These are phyloP conservation scores for Suhomyces anneliseae DNA, from an alignment of 1,139 yeast genomes.

Conservation along the genomic window DNA sequence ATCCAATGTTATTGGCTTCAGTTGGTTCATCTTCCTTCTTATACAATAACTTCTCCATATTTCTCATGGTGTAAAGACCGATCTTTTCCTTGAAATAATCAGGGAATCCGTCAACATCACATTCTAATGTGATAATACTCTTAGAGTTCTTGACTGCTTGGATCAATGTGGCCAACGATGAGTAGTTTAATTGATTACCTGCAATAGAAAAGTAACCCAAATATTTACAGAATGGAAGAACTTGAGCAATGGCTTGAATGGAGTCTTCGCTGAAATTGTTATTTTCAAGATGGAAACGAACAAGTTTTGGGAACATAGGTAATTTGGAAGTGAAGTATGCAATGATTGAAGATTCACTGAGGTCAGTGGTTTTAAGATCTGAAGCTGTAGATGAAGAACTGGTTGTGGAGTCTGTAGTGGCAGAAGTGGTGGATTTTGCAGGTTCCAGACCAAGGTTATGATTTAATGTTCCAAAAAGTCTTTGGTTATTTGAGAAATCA, in stretches of 20 bases:
- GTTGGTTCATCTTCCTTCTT: slow-evolving; percentile 10
- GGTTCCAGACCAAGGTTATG: not conserved
- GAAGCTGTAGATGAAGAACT: not conserved
- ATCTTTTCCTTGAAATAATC: slow-evolving; percentile 53
- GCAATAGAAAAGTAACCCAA: slow-evolving; percentile 58
- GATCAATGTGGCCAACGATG: slow-evolving; percentile 40
- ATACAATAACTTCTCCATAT: slow-evolving; percentile 53
- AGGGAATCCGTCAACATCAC: slow-evolving; percentile 40
- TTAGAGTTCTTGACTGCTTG: slow-evolving; percentile 44
- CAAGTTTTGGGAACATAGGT: slow-evolving; percentile 58
- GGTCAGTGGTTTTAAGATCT: not conserved
- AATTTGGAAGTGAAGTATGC: slow-evolving; percentile 50
- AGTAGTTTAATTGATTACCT: slow-evolving; percentile 56
- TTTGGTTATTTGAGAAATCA: slow-evolving; percentile 66
- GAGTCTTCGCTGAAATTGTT: slow-evolving; percentile 50
- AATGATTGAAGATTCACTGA: slow-evolving; percentile 25
- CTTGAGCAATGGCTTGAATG: slow-evolving; percentile 57
- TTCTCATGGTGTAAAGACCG: slow-evolving; percentile 68
- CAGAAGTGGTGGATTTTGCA: not conserved
- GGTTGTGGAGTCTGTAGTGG: not conserved
- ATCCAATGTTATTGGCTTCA: slow-evolving; percentile 28
- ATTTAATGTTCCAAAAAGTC: slow-evolving; percentile 42
- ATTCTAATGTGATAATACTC: slow-evolving; percentile 41
- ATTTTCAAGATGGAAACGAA: slow-evolving; percentile 62
- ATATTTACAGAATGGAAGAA: slow-evolving; percentile 59